Base-by-base conservation (phyloP, 352 stramenopile species). In the Hyaloperonospora arabidopsidis region DNA sequence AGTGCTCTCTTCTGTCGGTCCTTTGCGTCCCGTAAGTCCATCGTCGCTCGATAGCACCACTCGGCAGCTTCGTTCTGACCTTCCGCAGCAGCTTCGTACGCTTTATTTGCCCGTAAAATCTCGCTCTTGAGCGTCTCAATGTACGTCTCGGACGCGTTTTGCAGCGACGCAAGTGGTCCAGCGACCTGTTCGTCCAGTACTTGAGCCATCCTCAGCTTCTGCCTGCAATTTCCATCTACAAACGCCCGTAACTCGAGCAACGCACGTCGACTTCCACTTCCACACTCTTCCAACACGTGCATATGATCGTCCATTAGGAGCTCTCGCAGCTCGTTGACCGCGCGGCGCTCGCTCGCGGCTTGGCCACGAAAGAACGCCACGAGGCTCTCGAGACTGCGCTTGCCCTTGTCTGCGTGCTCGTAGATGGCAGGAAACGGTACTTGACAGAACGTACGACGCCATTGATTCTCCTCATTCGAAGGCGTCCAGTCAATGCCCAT, bases 361-460 rank as follows among this genome's bases (percentile, higher is more conserved):
- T 85, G 86, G 53, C 71, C 68, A 12, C 68, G 70, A 62, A 90
- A 85, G 57, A 93, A 91, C 14, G 63, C 70, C 52, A 88, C 76
- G 11, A 93, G 68, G 3, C 68, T 61, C 45, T 85, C 68, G 44
- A 93, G 68, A 64, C 75, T 87, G 56, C 68, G 73, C 64, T 89
- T 87, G 60, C 83, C 80, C 45, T 75, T 76, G 52, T 89, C 80
- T 13, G 83, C 78, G 56, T 90, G 79, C 52, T 80, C 74, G 54
- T 90, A 87, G 65, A 93, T 93, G 51, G 78, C 61, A 23, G 54
- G 56, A 45, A 91, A 87, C 28, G 83, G 80, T 52, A 93, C 77
- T 65, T 93, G 83, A 57, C 83, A 93, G 68, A 93, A 93, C 52
- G 83, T 93, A 45, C 83, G 80, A 15, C 83, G 79, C 72, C 78